Conservation (phyloP, 2,329 filamentous ascomycete species). For the Penicillium sp. region DNA sequence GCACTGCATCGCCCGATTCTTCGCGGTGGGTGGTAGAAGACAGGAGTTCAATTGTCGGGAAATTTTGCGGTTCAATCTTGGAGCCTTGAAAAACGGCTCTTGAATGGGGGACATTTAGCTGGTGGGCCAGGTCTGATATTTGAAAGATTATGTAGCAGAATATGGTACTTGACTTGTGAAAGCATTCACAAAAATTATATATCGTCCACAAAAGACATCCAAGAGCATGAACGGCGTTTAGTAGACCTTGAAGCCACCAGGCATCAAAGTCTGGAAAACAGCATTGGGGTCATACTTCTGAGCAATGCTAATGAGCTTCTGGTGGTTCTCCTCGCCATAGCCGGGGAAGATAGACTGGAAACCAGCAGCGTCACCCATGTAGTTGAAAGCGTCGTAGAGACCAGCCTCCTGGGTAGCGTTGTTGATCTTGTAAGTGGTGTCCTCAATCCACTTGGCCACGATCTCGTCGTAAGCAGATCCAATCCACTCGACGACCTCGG, state of each 20-base stretch:
- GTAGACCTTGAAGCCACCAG: constrained; percentile 43
- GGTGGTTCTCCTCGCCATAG: constrained; percentile 39
- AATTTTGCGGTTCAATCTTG: too few relatives aligned
- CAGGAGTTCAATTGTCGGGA: too few relatives aligned
- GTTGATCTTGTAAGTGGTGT: constrained; percentile 34
- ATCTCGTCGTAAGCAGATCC: constrained; percentile 27
- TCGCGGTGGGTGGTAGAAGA: too few relatives aligned
- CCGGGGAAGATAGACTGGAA: constrained; percentile 40
- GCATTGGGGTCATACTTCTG: constrained; percentile 40
- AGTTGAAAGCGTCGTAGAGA: constrained; percentile 35
- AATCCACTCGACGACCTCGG: constrained; percentile 40
- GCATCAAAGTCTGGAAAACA: constrained; percentile 41
- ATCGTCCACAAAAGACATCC: not conserved
- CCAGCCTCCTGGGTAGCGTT: constrained; percentile 28
- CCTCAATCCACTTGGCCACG: constrained; percentile 36
- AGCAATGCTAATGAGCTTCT: constrained; percentile 32
- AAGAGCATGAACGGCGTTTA: constrained; percentile 4
- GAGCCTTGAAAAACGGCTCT: too few relatives aligned
- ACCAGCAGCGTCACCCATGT: constrained; percentile 36
- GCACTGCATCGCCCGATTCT: too few relatives aligned
- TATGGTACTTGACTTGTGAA: too few relatives aligned
- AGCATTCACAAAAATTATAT: too few relatives aligned
- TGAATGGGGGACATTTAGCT: too few relatives aligned
- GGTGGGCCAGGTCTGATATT: too few relatives aligned
- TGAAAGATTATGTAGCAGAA: too few relatives aligned